Base-by-base conservation (phyloP, 192 early-diverging fungal genomes). In the Phlyctochytrium planicorne region DNA sequence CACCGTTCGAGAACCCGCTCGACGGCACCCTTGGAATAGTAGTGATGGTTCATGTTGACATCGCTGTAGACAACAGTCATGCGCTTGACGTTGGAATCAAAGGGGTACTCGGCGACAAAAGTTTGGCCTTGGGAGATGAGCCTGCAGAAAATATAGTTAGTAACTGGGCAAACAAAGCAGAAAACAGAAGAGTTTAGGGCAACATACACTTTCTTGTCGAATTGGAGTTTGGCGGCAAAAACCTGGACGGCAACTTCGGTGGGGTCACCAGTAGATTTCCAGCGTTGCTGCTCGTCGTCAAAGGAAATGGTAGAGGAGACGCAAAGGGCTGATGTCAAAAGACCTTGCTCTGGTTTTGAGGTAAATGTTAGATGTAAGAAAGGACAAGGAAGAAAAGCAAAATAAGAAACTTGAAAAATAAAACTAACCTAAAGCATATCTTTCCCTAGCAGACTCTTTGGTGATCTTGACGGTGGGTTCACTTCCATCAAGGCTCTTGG, bases 181-280 rank as follows among this genome's bases (percentile, higher is more conserved):
- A 31, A n/a, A n/a, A n/a, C n/a, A n/a, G 31, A 68, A 70, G 10
- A 64, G 2, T 10, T 1, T 4, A 24, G 40, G 6, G 20, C 10
- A 47, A 47, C 40, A 14, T 47, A 47, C 40, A 14, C 40, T 47
- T 47, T 47, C 40, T 47, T 47, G 40, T 47, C 40, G 20, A 47
- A 47, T 20, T 47, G 40, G 40, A 47, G 40, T 20, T 47, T 47
- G 20, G 40, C 40, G 10, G 40, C 71, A 2, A 89, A 79, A 56
- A 91, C 92, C 62, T 96, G 80, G 50, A 98, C 82, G 16, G 95
- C 94, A 68, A 95, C 91, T 67, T 98, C 95, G 0, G 95, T 98
- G 0, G 95, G 91, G 60, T 98, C 91, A 2, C 97, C 97, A 61
- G 91, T 89, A 60, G 84, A 82, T 31, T 87, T 47, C 40, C 40